Evolutionary conservation across 345 rosid species (phyloP), one percentile per base, ranked within the genome.

Genomic region (Physaria fendleri): DNA sequence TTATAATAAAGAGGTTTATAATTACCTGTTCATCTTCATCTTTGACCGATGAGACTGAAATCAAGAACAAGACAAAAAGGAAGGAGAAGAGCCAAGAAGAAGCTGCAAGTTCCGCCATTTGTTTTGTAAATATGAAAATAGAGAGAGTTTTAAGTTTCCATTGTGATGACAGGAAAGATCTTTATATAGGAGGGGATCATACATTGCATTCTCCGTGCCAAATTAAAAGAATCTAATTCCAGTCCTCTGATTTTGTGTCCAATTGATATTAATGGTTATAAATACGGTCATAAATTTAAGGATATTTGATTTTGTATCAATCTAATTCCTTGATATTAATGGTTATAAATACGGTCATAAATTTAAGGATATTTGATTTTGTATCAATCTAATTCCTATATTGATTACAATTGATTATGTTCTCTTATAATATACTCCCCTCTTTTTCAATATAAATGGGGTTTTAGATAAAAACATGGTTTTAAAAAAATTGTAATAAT

Each of bases 1-100:
- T n/a, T n/a, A n/a, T n/a, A 45, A 14, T 9, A n/a, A 18, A 45
- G n/a, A 28, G 4, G 11, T 34, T 28, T 14, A 57, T 16, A 23
- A 12, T 14, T 56, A 66, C 64, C 56, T 66, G 23, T 28, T 49
- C 21, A 21, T 47, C 71, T 18, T 37, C 49, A 37, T 65, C 14
- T 29, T 20, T 37, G 27, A 5, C 42, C 5, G 71, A 42, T 38
- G 57, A 66, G 11, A 22, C 25, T 28, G 50, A 66, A 47, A 15
- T 25, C 13, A 33, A 15, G 15, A 38, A 47, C 16, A 66, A 1
- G 16, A 38, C 15, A 15, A 66, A 2, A 41, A 66, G 20, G 23
- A 49, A 37, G 1, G 50, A 38, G 25, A 66, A 34, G 47, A 66
- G 33, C 7, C 25, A 30, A 58, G 58, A 57, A 11, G 58, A 47